Evolutionary conservation across 2,329 filamentous ascomycete genomes (phyloP).

Genomic region (Emydomyces testavorans): DNA sequence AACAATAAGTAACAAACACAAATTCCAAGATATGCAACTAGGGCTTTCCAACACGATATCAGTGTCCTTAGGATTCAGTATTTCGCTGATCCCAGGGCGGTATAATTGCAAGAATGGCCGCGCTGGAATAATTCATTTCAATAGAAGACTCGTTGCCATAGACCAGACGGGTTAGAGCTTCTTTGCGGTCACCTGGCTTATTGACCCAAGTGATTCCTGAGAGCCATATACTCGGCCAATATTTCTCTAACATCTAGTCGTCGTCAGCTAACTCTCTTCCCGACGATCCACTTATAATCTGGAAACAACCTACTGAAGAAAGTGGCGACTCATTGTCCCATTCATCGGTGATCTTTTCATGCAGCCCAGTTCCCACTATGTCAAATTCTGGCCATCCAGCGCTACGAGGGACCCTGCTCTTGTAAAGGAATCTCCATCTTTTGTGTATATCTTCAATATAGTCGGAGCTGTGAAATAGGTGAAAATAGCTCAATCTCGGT

Average conservation of each 20-base stretch:
- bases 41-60: too few species aligned
- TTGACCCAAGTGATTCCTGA: slow-evolving; percentile 9
- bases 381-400: background rate
- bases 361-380: slow-evolving; percentile 6
- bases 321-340: background rate
- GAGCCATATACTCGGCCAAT: background rate
- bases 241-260: background rate
- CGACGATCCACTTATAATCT: background rate
- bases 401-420: background rate
- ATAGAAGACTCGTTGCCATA: slow-evolving; percentile 9
- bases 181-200: background rate
- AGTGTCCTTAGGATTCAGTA: background rate
- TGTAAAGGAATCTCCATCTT: slow-evolving; percentile 3
- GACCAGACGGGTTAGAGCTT: slow-evolving; percentile 3
- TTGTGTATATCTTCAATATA: background rate
- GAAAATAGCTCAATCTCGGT: background rate
- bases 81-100: slow-evolving; percentile 8
- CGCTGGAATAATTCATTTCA: slow-evolving; percentile 1
- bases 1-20: too few species aligned
- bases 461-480: background rate
- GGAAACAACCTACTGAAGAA: background rate
- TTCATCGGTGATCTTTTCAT: background rate
- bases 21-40: too few species aligned
- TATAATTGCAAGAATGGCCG: slow-evolving; percentile 11
- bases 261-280: background rate